phyloP scores from a whole-genome alignment of 176 grass and related monocot genomes.

The Rhynchospora tenuis region DNA sequence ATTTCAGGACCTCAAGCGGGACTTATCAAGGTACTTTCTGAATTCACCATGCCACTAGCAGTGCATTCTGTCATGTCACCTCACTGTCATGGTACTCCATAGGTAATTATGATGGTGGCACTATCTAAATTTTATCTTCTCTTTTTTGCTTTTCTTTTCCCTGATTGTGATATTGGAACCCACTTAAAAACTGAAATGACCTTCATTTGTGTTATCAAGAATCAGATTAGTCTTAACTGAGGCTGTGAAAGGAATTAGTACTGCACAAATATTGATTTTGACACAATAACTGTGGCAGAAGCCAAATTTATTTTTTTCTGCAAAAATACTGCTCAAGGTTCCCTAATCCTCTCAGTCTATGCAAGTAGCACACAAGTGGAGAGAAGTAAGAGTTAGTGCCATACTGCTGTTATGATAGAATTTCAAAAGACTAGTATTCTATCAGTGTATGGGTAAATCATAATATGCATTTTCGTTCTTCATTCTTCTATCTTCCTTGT shows the following conservation, averaged over 20 bases:
- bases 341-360: background rate
- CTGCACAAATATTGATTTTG: background rate
- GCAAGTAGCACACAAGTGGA: background rate
- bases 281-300: background rate
- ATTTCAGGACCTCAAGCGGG: constrained; percentile 54
- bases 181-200: background rate
- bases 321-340: background rate
- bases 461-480: background rate
- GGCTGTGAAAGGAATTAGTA: background rate
- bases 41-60: background rate
- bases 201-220: background rate
- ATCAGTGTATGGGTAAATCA: background rate
- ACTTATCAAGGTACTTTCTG: constrained; percentile 60
- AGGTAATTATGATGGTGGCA: background rate
- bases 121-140: background rate
- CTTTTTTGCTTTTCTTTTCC: background rate
- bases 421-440: background rate
- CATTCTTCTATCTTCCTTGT: background rate
- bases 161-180: background rate
- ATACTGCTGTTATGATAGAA: background rate
- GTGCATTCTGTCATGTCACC: background rate
- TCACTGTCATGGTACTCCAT: background rate
- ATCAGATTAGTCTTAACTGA: background rate
- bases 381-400: background rate
- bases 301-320: background rate